Base-by-base conservation (phyloP, 2,329 filamentous ascomycete genomes). In the Trichoderma koningii region DNA sequence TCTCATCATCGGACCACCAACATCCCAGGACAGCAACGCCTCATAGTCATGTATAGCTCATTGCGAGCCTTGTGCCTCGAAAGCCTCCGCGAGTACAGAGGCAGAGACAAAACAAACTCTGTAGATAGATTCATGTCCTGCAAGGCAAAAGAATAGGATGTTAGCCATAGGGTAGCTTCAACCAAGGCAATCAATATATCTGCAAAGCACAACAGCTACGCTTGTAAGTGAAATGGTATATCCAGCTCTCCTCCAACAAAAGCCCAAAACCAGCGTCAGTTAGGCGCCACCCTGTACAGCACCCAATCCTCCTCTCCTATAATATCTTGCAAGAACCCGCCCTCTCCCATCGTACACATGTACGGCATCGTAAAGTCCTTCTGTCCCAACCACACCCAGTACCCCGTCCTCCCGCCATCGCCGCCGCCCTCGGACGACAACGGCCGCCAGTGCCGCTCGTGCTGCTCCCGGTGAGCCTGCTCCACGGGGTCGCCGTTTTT, bases 331-430 rank as follows among this genome's bases (percentile, higher is more conserved):
- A 6, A 3, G 17, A 38, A 57, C 14, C 64, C 64, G 9, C 63
- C 64, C 44, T 55, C 59, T n/a, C 45, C 64, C 41, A 65, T 48
- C 7, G 47, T 53, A 44, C 64, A 63, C 14, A 60, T 45, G 21
- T 53, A 14, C 4, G 57, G 66, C 23, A 63, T 48, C 7, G 17
- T 34, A 12, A 68, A 60, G 34, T 73, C 68, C 14, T 62, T 69
- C 17, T 71, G 66, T 1, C 72, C 72, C 14, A 73, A n/a, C 9
- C 67, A 69, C 7, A 74, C 59, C 71, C 72, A 74, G 34, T 74
- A 73, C 5, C 72, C 72, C 1, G 48, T 38, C 34, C 34, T 38
- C 34, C 34, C 55, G 14, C 67, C 61, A 4, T 66, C 64, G n/a
- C 30, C 10, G 9, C 64, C 64, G 21, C 48, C 65, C 1, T 52